Conservation (phyloP, 495 filamentous ascomycete genomes). For the Penicillium daleae region DNA sequence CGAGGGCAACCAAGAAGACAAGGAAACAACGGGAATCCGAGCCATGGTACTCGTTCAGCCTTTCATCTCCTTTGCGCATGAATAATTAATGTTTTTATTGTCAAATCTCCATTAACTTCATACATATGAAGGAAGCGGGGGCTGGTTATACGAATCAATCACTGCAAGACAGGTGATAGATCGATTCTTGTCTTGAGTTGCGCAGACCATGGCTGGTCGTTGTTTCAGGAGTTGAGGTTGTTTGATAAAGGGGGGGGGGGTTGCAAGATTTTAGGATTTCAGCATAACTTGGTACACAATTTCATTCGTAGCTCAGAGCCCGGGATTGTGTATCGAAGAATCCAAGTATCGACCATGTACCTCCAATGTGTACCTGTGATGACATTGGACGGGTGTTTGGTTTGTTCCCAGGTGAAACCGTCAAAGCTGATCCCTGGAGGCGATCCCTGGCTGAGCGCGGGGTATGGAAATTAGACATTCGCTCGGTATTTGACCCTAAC, state of each 20-base stretch:
- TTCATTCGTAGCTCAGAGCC: conserved; percentile 1
- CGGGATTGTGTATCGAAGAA: background rate
- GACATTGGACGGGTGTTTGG: background rate
- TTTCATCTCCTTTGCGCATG: conserved; percentile 18
- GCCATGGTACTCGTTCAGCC: conserved; percentile 30
- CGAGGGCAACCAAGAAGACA: conserved; percentile 2
- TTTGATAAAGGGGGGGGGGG: background rate
- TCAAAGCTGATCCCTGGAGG: conserved; percentile 16
- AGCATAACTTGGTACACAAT: conserved; percentile 5
- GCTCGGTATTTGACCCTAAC: background rate
- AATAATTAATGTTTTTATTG: background rate
- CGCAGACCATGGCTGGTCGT: background rate
- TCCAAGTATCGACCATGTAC: background rate
- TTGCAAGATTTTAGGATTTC: background rate
- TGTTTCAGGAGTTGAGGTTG: conserved; percentile 3
- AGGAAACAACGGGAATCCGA: conserved; percentile 12
- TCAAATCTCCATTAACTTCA: background rate
- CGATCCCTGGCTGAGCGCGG: conserved; percentile 18
- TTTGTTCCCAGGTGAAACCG: background rate
- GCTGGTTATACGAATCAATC: background rate
- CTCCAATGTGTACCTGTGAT: conserved; percentile 1
- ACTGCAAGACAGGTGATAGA: conserved; percentile 4
- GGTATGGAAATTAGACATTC: conserved; percentile 12
- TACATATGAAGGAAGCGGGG: conserved; percentile 5
- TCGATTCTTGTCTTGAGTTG: background rate